phyloP scores from a whole-genome alignment of 2,329 filamentous ascomycete genomes.

The Clonostachys rhizophaga region DNA sequence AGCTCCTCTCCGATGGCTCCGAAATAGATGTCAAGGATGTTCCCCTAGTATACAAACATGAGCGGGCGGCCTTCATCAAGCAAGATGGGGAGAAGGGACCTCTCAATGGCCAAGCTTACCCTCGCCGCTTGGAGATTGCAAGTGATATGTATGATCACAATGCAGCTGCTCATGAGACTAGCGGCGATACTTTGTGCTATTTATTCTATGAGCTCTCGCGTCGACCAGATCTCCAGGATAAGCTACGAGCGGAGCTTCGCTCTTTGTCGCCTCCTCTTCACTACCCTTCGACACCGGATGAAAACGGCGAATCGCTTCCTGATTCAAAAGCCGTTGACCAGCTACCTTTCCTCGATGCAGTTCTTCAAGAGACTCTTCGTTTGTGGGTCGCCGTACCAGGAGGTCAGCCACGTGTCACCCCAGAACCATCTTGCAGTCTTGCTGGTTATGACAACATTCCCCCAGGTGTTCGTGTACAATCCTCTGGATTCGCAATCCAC shows the following conservation, averaged over 20 bases:
- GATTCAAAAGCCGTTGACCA: neutral
- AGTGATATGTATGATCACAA: constrained; percentile 45
- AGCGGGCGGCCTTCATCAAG: neutral
- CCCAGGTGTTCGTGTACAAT: neutral
- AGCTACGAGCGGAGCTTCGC: neutral
- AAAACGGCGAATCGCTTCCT: neutral
- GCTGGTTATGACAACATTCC: neutral
- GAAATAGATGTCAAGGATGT: neutral
- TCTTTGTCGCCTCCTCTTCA: neutral
- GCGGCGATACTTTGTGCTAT: neutral
- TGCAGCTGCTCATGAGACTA: constrained; percentile 17
- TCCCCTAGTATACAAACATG: neutral
- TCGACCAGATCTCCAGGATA: neutral
- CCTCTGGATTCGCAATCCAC: neutral
- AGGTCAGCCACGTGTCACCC: neutral
- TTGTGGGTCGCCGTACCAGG: neutral
- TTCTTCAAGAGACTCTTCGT: neutral
- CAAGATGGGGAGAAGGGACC: neutral
- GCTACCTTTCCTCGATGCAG: neutral
- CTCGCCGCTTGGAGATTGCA: constrained; percentile 43
- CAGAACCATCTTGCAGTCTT: neutral
- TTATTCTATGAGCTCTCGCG: neutral
- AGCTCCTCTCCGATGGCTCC: neutral
- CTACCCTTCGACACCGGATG: neutral
- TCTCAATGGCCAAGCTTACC: neutral